Conservation (phyloP, 1,139 yeast genomes). For the Blastobotrys elegans region DNA sequence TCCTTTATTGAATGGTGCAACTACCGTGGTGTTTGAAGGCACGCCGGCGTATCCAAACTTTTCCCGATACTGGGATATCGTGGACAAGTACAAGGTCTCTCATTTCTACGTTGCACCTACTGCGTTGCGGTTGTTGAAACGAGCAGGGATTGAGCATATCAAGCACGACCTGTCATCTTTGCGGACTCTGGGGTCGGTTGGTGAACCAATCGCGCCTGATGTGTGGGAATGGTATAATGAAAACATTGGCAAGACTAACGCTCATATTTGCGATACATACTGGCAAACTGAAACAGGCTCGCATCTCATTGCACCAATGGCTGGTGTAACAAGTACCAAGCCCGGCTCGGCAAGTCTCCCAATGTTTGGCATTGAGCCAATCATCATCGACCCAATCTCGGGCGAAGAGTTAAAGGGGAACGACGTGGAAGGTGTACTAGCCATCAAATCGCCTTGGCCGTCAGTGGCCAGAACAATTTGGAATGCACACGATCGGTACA, state of each 20-base stretch:
- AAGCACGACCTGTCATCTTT: constrained; percentile 83
- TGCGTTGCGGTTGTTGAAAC: constrained; percentile 89
- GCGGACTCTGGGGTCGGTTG: constrained; percentile 95
- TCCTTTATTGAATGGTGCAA: constrained; percentile 82
- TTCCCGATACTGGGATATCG: constrained; percentile 96
- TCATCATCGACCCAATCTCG: constrained; percentile 84
- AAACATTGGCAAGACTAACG: constrained; percentile 80
- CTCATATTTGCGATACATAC: constrained; percentile 88
- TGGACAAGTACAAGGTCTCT: constrained; percentile 87
- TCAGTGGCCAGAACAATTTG: constrained; percentile 97
- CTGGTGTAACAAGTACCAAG: constrained; percentile 91
- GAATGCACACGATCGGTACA: constrained; percentile 82
- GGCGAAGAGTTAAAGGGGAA: constrained; percentile 73
- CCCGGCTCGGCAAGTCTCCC: constrained; percentile 98
- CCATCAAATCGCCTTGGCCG: constrained; percentile 89
- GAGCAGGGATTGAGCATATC: constrained; percentile 87
- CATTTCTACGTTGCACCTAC: constrained; percentile 99
- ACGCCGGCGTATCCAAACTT: constrained; percentile 97
- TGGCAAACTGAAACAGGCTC: constrained; percentile 99
- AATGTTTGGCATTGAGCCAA: constrained; percentile 89
- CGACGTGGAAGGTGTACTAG: constrained; percentile 94
- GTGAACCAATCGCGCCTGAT: constrained; percentile 98
- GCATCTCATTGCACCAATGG: constrained; percentile 91
- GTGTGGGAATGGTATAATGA: constrained; percentile 98
- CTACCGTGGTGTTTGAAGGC: constrained; percentile 92